Percentiles rank a stretch among this genome's conserved stretches.
Evolutionary conservation across 495 filamentous ascomycete species (phyloP).

Genomic region (Neurospora intermedia): DNA sequence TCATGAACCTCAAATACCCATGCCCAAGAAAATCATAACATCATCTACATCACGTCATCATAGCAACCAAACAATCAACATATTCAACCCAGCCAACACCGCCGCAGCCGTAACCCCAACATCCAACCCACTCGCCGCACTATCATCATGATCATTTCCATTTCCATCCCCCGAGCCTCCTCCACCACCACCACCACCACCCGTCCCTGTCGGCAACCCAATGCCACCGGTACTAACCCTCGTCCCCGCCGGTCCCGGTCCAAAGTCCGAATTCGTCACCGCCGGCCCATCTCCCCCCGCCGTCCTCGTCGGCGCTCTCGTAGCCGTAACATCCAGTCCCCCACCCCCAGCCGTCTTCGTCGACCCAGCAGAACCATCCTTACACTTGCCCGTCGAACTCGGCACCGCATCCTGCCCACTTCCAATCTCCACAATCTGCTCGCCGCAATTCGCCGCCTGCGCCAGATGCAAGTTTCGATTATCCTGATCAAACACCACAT

Average conservation of each 20-base stretch:
- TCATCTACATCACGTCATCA: background rate
- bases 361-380: background rate
- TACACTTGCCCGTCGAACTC: slow-evolving; percentile 6
- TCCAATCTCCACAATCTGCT: slow-evolving; percentile 16
- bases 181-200: background rate
- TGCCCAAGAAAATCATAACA: background rate
- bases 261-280: background rate
- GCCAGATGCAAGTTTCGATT: slow-evolving; percentile 24
- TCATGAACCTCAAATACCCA: background rate
- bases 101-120: background rate
- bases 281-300: slow-evolving; percentile 3
- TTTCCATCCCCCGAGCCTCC: background rate
- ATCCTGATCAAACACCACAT: slow-evolving; percentile 28
- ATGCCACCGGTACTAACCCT: background rate
- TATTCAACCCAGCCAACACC: background rate
- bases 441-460: slow-evolving; percentile 25
- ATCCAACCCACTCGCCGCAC: background rate
- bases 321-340: slow-evolving; percentile 6
- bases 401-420: slow-evolving; percentile 9
- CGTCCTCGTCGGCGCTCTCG: slow-evolving; percentile 1
- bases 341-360: background rate
- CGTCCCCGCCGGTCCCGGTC: slow-evolving; percentile 10
- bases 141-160: background rate
- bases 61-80: background rate
- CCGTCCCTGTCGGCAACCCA: background rate